Conservation (phyloP, 805 yeast genomes). For the Candida manassasensis region DNA sequence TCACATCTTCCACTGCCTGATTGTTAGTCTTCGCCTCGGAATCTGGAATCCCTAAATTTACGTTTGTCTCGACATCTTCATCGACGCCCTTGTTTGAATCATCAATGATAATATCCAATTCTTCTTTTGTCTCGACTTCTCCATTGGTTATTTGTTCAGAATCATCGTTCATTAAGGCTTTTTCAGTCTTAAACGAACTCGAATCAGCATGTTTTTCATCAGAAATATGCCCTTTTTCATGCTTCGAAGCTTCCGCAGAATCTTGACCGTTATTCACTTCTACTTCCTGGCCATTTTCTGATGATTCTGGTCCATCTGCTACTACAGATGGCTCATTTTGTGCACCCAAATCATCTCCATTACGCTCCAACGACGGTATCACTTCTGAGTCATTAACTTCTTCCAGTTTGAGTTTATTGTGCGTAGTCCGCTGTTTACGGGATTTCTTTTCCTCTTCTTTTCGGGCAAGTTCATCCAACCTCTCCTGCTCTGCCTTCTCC, state of each 20-base stretch:
- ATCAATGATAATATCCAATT: too few relatives aligned
- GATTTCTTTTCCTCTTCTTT: constrained; percentile 3
- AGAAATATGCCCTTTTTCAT: not conserved
- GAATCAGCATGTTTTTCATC: not conserved
- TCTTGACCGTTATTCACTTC: not conserved
- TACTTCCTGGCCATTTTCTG: constrained; percentile 1
- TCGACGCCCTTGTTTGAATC: not conserved
- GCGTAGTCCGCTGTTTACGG: not conserved
- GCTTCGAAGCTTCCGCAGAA: not conserved
- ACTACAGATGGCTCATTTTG: too few relatives aligned
- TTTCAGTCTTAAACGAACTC: too few relatives aligned
- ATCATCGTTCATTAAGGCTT: not conserved
- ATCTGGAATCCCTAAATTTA: too few relatives aligned
- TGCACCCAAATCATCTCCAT: too few relatives aligned
- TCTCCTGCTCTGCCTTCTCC: constrained; percentile 10
- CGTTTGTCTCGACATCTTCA: too few relatives aligned
- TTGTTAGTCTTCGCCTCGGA: constrained; percentile 7
- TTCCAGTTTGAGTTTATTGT: too few relatives aligned
- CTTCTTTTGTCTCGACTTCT: not conserved
- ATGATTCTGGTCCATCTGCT: too few relatives aligned
- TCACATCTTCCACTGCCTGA: constrained; percentile 5
- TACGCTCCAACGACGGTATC: too few relatives aligned
- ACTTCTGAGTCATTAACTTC: too few relatives aligned
- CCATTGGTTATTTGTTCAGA: not conserved
- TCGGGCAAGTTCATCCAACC: constrained; percentile 10